A percentile compares a stretch with the other conserved stretches of the same genome.
phyloP scores from a whole-genome alignment of 352 stramenopile genomes.

The Phytophthora pseudosyringae region DNA sequence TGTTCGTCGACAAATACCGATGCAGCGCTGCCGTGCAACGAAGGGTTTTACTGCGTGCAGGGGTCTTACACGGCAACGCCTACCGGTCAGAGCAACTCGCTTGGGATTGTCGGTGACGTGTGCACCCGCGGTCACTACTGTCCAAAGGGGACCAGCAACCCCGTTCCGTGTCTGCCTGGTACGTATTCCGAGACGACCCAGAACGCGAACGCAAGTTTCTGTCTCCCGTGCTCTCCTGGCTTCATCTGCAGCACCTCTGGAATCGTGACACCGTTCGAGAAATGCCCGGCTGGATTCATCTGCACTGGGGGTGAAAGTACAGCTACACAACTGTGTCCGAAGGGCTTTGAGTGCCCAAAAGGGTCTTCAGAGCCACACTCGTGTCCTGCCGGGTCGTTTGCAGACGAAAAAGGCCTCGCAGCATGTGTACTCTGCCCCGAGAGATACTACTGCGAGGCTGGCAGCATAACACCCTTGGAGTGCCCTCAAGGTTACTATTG shows the following conservation, averaged over 20 bases:
- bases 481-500: conserved; percentile 88
- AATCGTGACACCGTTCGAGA: conserved; percentile 48
- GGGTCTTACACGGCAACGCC: conserved; percentile 80
- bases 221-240: conserved; percentile 65
- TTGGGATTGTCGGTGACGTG: conserved; percentile 77
- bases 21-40: conserved; percentile 66
- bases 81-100: conserved; percentile 72
- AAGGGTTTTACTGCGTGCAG: conserved; percentile 91
- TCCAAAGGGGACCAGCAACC: conserved; percentile 76
- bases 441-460: conserved; percentile 70
- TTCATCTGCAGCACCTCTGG: conserved; percentile 70
- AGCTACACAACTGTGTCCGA: conserved; percentile 61
- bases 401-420: conserved; percentile 55
- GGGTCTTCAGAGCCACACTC: conserved; percentile 51
- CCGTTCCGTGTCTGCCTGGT: conserved; percentile 75
- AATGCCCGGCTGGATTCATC: conserved; percentile 61
- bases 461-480: conserved; percentile 41
- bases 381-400: conserved; percentile 78
- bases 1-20: conserved; percentile 82
- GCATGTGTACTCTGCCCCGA: conserved; percentile 79
- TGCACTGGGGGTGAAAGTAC: conserved; percentile 69
- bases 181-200: conserved; percentile 78
- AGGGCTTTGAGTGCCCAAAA: conserved; percentile 79
- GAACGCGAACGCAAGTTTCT: conserved; percentile 63
- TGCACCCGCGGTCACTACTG: conserved; percentile 84